Percentiles rank a stretch among this genome's conserved stretches.
phyloP scores from a whole-genome alignment of 305 asterid species.

The Solanum hybrid region DNA sequence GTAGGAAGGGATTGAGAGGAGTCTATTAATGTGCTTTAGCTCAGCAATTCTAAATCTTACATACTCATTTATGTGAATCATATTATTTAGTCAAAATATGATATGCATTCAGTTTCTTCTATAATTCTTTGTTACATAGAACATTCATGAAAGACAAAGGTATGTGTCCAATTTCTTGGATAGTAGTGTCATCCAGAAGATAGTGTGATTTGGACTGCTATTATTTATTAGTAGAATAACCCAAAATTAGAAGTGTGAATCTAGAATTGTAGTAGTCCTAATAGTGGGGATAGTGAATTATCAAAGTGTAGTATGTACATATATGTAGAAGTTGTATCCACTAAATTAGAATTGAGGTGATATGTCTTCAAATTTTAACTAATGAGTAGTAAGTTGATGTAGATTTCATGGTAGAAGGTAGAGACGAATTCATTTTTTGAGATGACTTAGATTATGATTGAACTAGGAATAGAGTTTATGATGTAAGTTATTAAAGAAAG shows the following conservation, averaged over 20 bases:
- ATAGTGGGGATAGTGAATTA: not conserved
- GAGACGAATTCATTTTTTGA: not conserved
- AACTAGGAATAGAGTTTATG: too few species aligned
- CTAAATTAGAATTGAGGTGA: not conserved
- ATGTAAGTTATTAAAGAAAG: not conserved
- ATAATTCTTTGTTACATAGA: too few species aligned
- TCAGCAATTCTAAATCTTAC: too few species aligned
- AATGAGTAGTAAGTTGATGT: not conserved
- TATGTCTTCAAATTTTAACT: not conserved
- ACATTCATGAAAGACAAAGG: too few species aligned
- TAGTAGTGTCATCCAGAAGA: not conserved
- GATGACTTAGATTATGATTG: not conserved
- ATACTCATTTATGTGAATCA: too few species aligned
- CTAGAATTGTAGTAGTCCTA: not conserved
- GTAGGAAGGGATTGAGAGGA: not conserved
- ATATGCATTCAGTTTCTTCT: too few species aligned
- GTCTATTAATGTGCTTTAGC: too few species aligned
- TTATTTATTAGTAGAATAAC: not conserved
- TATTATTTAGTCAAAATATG: too few species aligned
- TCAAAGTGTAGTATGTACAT: not conserved
- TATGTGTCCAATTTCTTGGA: too few species aligned
- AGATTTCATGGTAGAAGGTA: not conserved
- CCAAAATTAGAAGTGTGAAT: not conserved
- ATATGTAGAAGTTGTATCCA: not conserved
- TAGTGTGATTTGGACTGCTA: not conserved